Percentiles rank a stretch among this genome's conserved stretches.
Evolutionary conservation across 176 grass and related monocot species (phyloP).

Genomic region (Rhynchospora tenuis): DNA sequence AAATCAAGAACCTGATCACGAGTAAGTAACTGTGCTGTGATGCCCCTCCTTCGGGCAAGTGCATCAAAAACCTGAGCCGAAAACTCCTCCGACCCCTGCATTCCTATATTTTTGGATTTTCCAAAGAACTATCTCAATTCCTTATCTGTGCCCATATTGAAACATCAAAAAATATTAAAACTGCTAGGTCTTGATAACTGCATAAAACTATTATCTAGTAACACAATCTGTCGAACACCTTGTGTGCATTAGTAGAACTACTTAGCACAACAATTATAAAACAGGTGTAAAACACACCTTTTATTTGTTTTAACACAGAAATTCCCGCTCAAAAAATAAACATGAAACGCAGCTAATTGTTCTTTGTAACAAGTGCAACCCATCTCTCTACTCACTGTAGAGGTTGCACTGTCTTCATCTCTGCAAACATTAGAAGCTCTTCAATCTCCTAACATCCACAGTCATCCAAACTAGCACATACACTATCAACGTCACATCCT

Average conservation of each 20-base stretch:
- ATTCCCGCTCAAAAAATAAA: too few species aligned
- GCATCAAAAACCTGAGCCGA: constrained; percentile 54
- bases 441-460: too few species aligned
- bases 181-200: neutral
- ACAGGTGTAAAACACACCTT: neutral
- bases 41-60: constrained; percentile 46
- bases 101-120: constrained; percentile 30
- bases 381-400: too few species aligned
- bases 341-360: neutral
- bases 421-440: neutral
- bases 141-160: neutral
- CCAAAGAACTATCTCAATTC: constrained; percentile 1
- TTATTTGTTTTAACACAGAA: too few species aligned
- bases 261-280: neutral
- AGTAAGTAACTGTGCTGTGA: constrained; percentile 45
- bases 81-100: constrained; percentile 77
- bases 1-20: constrained; percentile 58
- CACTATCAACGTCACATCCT: neutral
- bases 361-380: too few species aligned
- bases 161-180: neutral
- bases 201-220: neutral
- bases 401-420: neutral
- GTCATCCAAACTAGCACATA: too few species aligned
- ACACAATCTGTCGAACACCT: neutral
- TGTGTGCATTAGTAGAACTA: neutral